These are phyloP conservation scores for Suillus subaureus DNA, from an alignment of 768 basidiomycete genomes.

Conservation along the genomic window DNA sequence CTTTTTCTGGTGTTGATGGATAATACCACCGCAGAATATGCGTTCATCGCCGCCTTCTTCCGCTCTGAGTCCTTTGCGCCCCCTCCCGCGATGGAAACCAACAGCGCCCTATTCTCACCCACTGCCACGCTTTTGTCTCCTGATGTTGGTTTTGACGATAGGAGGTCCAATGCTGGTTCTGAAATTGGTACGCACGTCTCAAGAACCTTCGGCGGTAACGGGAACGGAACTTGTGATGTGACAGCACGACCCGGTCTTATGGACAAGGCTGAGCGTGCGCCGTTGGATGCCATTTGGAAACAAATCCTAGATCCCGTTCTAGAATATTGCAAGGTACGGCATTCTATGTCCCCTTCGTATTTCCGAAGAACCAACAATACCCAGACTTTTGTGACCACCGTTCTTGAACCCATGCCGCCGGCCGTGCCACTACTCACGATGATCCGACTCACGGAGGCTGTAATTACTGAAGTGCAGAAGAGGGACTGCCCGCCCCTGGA, in stretches of 20 bases:
- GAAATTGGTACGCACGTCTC: conserved; percentile 46
- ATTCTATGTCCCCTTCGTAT: conserved; percentile 4
- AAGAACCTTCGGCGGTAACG: conserved; percentile 29
- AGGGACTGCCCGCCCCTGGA: conserved; percentile 82
- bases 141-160: conserved; percentile 40
- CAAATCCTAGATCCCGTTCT: conserved; percentile 90
- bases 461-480: conserved; percentile 73
- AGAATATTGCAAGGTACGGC: conserved; percentile 75
- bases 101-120: conserved; percentile 40
- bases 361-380: not conserved
- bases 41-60: conserved; percentile 88
- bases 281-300: conserved; percentile 78
- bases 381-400: conserved; percentile 68
- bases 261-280: conserved; percentile 62
- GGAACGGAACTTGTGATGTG: conserved; percentile 9
- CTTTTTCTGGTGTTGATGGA: conserved; percentile 90
- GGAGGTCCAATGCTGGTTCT: conserved; percentile 48
- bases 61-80: conserved; percentile 38
- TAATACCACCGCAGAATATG: conserved; percentile 91
- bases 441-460: conserved; percentile 86
- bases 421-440: conserved; percentile 82
- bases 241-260: conserved; percentile 34
- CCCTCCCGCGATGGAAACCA: conserved; percentile 37
- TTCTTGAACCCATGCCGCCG: conserved; percentile 75
- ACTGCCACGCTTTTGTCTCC: conserved; percentile 44